Evolutionary conservation across 2,329 filamentous ascomycete species (phyloP).

Genomic region (Venturia nashicola): DNA sequence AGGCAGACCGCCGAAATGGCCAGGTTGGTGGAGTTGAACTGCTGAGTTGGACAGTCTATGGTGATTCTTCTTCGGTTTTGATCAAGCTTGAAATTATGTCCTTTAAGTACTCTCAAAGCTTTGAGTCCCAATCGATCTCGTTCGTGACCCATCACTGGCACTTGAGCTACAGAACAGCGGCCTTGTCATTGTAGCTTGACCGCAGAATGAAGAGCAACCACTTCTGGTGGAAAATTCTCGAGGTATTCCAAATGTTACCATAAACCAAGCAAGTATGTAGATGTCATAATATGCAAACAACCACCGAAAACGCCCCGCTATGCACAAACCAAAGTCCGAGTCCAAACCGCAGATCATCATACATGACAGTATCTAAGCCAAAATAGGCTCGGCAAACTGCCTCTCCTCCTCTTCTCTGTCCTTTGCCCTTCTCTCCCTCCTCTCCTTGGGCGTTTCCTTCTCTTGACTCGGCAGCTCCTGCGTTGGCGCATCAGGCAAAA

Average conservation of each 20-base stretch:
- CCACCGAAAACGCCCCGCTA: not conserved
- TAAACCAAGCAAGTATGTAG: not conserved
- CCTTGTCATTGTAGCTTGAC: not conserved
- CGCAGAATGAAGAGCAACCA: not conserved
- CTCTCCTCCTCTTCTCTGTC: constrained; percentile 17
- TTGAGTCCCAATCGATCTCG: no score
- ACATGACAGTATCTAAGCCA: constrained; percentile 15
- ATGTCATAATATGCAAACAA: not conserved
- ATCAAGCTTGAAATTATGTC: no score
- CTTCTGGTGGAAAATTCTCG: no score
- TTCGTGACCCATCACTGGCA: no score
- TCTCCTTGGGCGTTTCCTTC: constrained; percentile 20
- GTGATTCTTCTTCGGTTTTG: no score
- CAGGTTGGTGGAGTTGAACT: no score
- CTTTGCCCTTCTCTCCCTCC: constrained; percentile 17
- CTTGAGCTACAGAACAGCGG: not conserved
- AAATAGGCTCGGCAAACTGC: constrained; percentile 23
- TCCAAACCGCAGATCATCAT: not conserved
- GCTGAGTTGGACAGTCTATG: no score
- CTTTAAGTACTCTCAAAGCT: no score
- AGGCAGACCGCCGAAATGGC: no score
- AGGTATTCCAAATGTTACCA: not conserved
- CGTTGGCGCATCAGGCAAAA: constrained; percentile 28
- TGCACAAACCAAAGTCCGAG: not conserved
- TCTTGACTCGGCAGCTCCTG: constrained; percentile 16